phyloP scores from a whole-genome alignment of 441 rosid genomes.

The Raphanus hybrid region DNA sequence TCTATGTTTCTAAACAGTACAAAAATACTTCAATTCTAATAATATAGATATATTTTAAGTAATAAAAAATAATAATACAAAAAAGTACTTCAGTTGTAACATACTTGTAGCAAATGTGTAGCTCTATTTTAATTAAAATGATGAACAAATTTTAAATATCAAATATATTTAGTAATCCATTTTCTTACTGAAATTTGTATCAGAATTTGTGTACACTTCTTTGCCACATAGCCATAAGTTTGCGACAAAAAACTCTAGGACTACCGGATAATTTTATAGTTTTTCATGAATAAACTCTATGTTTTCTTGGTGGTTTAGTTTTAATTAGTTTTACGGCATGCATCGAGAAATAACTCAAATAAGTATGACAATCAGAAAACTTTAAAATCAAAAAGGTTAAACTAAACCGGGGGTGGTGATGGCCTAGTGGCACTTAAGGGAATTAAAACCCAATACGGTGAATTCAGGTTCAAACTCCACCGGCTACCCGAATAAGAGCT shows the following conservation, averaged over 20 bases:
- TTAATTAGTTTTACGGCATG: neutral
- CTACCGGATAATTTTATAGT: neutral
- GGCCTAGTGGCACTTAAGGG: no score
- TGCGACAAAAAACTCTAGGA: neutral
- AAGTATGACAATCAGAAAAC: neutral
- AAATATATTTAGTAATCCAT: neutral
- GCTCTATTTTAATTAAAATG: neutral
- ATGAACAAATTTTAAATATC: neutral
- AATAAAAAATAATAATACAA: no score
- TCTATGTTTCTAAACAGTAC: no score
- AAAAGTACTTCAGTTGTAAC: neutral
- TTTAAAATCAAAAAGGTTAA: neutral
- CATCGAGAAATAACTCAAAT: neutral
- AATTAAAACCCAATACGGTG: no score
- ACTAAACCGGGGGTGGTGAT: neutral
- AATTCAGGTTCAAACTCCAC: no score
- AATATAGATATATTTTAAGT: no score
- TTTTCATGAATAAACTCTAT: neutral
- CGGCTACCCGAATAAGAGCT: no score
- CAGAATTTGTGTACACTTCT: neutral
- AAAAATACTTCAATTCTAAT: no score
- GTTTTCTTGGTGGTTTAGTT: neutral
- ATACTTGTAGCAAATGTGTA: neutral
- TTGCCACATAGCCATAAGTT: neutral
- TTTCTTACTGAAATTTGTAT: neutral